phyloP scores from a whole-genome alignment of 2,329 filamentous ascomycete genomes.

The Phialophora verrucosa region DNA sequence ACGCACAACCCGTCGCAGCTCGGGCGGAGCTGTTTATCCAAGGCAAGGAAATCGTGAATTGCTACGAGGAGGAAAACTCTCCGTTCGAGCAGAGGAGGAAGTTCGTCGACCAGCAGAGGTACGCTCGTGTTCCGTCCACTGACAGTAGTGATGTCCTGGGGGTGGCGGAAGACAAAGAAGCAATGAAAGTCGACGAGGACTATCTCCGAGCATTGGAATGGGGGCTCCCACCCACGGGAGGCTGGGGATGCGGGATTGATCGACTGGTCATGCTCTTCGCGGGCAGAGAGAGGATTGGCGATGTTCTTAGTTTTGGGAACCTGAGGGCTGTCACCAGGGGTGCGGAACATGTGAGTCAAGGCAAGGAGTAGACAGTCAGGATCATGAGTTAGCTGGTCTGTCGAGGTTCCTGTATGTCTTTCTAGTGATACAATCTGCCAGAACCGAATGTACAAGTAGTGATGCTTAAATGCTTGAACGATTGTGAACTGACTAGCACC shows the following conservation, averaged over 20 bases:
- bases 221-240: conserved; percentile 91
- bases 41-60: conserved; percentile 85
- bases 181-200: conserved; percentile 71
- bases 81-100: conserved; percentile 85
- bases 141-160: conserved; percentile 47
- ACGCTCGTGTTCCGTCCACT: conserved; percentile 29
- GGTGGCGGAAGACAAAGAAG: conserved; percentile 51
- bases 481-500: background rate
- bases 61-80: conserved; percentile 98
- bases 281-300: conserved; percentile 76
- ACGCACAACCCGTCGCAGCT: conserved; percentile 75
- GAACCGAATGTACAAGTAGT: background rate
- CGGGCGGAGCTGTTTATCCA: conserved; percentile 84
- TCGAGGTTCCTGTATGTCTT: background rate
- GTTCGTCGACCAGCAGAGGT: conserved; percentile 67
- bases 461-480: background rate
- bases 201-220: conserved; percentile 86
- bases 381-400: conserved; percentile 2
- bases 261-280: conserved; percentile 89
- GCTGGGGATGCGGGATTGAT: conserved; percentile 95
- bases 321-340: conserved; percentile 61
- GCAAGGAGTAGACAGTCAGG: conserved; percentile 17
- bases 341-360: conserved; percentile 12
- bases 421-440: too few species aligned
- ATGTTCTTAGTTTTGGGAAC: conserved; percentile 87